These are phyloP conservation scores for Globisporangium irregulare DNA, from an alignment of 352 stramenopile genomes.

Conservation along the genomic window DNA sequence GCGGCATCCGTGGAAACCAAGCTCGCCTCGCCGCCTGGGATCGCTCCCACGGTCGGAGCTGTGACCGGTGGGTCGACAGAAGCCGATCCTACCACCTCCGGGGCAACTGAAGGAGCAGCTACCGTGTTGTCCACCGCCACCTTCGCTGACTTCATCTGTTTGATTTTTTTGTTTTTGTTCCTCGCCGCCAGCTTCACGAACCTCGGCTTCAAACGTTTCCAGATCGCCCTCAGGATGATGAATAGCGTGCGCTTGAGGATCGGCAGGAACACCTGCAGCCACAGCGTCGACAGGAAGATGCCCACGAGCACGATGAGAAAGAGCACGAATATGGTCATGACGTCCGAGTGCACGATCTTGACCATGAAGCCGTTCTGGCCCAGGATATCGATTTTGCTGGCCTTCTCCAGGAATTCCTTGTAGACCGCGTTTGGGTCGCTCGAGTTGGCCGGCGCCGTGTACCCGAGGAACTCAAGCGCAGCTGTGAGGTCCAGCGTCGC, in stretches of 20 bases:
- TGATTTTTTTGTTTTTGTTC: constrained; percentile 6
- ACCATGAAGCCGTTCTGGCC: constrained; percentile 57
- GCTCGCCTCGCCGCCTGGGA: background rate
- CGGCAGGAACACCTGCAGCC: constrained; percentile 44
- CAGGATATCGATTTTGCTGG: constrained; percentile 42
- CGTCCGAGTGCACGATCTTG: constrained; percentile 70
- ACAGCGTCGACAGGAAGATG: constrained; percentile 61
- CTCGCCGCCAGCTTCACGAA: constrained; percentile 5
- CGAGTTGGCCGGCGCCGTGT: constrained; percentile 24
- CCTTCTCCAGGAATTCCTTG: constrained; percentile 36
- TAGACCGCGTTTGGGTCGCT: constrained; percentile 44
- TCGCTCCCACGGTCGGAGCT: background rate
- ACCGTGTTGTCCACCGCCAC: constrained; percentile 32
- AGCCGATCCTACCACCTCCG: background rate
- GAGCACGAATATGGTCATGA: constrained; percentile 72
- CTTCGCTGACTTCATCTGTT: constrained; percentile 28
- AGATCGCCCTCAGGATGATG: constrained; percentile 29
- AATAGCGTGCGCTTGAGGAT: constrained; percentile 43
- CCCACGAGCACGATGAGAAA: constrained; percentile 46
- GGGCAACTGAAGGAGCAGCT: background rate
- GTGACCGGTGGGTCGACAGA: constrained; percentile 10
- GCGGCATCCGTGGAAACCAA: background rate
- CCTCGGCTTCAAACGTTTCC: constrained; percentile 25
- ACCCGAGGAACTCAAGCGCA: constrained; percentile 35
- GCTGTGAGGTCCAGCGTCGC: constrained; percentile 42